These are phyloP conservation scores for Solanum gandarillasii DNA, from an alignment of 257 asterid species.

Conservation along the genomic window DNA sequence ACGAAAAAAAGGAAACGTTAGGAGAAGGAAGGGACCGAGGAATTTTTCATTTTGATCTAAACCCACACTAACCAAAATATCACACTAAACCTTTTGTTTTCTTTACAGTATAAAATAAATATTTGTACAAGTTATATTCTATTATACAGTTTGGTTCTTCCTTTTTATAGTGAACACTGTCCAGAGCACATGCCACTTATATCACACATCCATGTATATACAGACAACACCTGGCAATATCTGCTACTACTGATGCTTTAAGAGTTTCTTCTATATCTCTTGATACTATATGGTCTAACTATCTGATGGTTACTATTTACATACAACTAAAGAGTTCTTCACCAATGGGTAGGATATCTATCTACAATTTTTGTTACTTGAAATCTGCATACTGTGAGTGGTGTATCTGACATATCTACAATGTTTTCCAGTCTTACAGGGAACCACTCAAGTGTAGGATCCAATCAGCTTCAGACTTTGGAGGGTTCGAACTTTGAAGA, in stretches of 20 bases:
- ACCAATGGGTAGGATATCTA: not conserved
- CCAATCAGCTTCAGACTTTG: constrained; percentile 20
- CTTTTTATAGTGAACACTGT: not conserved
- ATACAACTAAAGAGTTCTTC: not conserved
- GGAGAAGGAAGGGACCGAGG: not conserved
- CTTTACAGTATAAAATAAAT: not conserved
- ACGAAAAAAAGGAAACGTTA: too few species aligned
- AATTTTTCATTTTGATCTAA: not conserved
- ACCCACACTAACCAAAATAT: not conserved
- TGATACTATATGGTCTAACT: not conserved
- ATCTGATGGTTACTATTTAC: not conserved
- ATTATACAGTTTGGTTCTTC: not conserved
- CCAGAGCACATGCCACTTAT: not conserved
- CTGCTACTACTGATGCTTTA: not conserved
- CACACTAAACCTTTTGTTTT: not conserved
- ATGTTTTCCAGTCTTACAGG: not conserved
- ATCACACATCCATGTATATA: not conserved
- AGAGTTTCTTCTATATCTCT: not conserved
- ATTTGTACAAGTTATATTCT: not conserved
- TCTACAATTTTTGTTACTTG: not conserved
- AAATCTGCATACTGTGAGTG: not conserved
- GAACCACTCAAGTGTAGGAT: constrained; percentile 6
- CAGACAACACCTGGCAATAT: not conserved
- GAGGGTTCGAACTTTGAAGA: constrained; percentile 33
- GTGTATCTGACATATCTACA: not conserved